Percentiles rank a stretch among this genome's conserved stretches.
phyloP scores from a whole-genome alignment of 1,284 basidiomycete species.

The Ganoderma resinaceum region DNA sequence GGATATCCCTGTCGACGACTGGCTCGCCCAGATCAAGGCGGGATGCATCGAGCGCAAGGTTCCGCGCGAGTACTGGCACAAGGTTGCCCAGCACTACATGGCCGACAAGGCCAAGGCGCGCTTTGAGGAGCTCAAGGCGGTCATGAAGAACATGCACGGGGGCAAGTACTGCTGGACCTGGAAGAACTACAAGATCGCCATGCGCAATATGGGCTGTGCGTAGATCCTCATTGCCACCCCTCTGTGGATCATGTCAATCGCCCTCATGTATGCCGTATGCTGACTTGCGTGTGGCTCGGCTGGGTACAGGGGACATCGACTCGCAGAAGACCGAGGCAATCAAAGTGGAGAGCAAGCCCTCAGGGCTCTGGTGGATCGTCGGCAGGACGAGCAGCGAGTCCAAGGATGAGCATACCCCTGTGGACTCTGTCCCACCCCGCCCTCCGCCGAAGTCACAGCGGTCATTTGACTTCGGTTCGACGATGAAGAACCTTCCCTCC shows the following conservation, averaged over 20 bases:
- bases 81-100: conserved; percentile 76
- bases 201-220: conserved; percentile 82
- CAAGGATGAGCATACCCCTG: conserved; percentile 34
- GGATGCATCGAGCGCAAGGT: conserved; percentile 72
- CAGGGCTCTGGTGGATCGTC: conserved; percentile 66
- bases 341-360: conserved; percentile 61
- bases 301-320: conserved; percentile 64
- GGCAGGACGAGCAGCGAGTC: conserved; percentile 48
- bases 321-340: conserved; percentile 60
- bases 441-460: conserved; percentile 34
- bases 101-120: conserved; percentile 67
- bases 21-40: conserved; percentile 71
- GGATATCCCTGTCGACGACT: conserved; percentile 70
- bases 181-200: conserved; percentile 79
- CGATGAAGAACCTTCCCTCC: conserved; percentile 37
- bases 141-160: conserved; percentile 75
- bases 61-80: conserved; percentile 80
- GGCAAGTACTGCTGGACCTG: conserved; percentile 80
- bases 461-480: conserved; percentile 35
- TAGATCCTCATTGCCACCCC: conserved; percentile 30
- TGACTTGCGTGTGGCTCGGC: conserved; percentile 13
- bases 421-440: conserved; percentile 20
- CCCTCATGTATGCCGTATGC: background rate
- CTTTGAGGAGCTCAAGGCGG: conserved; percentile 71
- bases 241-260: background rate